A percentile compares a stretch with the other conserved stretches of the same genome.
Evolutionary conservation across 116 monocot genomes (phyloP).

Genomic region (Iris pallida): DNA sequence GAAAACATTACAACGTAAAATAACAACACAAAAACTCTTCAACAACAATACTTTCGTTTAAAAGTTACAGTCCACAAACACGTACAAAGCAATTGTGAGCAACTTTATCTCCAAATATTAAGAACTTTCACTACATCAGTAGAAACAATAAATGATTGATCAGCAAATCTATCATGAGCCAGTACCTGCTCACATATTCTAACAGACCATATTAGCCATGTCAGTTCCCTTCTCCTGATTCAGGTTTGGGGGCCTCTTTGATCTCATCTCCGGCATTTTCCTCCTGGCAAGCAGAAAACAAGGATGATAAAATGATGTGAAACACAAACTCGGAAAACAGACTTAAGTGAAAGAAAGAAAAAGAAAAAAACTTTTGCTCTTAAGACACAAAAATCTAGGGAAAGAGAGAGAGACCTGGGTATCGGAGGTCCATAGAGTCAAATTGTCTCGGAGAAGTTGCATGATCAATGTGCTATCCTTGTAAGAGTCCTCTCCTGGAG

Average conservation of each 20-base stretch:
- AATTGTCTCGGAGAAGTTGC: slow-evolving; percentile 50
- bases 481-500: slow-evolving; percentile 36
- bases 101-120: no score
- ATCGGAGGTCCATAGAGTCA: slow-evolving; percentile 50
- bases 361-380: background rate
- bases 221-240: slow-evolving; percentile 4
- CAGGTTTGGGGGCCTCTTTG: slow-evolving; percentile 14
- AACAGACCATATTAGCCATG: background rate
- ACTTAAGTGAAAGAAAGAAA: background rate
- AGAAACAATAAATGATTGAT: no score
- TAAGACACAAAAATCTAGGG: background rate
- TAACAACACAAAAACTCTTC: no score
- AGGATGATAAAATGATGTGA: background rate
- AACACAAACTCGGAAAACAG: background rate
- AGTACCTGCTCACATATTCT: no score
- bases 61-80: no score
- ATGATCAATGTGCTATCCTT: slow-evolving; percentile 52
- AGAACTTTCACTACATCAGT: no score
- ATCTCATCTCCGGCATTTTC: slow-evolving; percentile 20
- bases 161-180: no score
- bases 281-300: slow-evolving; percentile 2
- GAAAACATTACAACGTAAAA: no score
- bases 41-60: no score
- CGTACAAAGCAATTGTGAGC: no score
- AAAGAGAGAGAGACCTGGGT: slow-evolving; percentile 6